Conservation (phyloP, 345 rosid species). For the Eucalyptus rudis region DNA sequence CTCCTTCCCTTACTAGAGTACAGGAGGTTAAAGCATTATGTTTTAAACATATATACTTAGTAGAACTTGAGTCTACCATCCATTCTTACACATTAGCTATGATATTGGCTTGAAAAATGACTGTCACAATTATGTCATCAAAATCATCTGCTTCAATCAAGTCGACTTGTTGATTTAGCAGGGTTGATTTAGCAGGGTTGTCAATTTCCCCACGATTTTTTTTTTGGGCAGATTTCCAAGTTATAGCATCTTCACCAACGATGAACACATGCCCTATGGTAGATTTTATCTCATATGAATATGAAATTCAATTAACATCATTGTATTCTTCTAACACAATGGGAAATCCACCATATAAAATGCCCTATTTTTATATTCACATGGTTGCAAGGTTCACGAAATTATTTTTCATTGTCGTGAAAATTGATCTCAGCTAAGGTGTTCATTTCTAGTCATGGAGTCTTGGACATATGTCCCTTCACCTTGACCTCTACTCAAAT, state of each 20-base stretch:
- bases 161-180: neutral
- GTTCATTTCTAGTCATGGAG: neutral
- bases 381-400: neutral
- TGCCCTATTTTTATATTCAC: neutral
- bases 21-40: too few relatives aligned
- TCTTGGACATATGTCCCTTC: neutral
- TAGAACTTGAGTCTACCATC: too few relatives aligned
- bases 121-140: too few relatives aligned
- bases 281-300: neutral
- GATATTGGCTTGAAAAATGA: too few relatives aligned
- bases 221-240: neutral
- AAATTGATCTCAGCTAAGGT: neutral
- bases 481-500: neutral
- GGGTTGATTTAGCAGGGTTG: too few relatives aligned
- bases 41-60: too few relatives aligned
- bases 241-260: neutral
- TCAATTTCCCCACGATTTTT: neutral
- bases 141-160: neutral
- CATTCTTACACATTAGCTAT: too few relatives aligned
- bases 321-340: fast-evolving
- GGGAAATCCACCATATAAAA: neutral
- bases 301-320: neutral
- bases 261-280: neutral
- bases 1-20: too few relatives aligned
- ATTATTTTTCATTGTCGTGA: neutral